Evolutionary conservation across 2,329 filamentous ascomycete species (phyloP), one percentile per base, ranked within the genome.

Genomic region (Penicillium sp.): DNA sequence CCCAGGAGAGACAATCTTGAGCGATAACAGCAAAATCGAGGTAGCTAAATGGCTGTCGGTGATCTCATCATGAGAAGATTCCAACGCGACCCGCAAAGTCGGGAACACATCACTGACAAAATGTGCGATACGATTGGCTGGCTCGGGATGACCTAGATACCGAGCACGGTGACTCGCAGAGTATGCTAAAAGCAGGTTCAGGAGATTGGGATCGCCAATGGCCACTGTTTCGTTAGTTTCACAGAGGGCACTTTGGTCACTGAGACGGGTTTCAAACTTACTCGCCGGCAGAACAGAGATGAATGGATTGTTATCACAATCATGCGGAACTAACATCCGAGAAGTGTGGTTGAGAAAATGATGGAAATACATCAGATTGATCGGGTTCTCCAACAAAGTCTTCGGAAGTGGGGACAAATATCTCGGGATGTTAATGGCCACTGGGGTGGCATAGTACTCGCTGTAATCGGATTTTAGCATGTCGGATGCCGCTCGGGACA

Each of bases 101-200:
- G 88, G 88, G 49, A 78, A 78, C 2, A 78, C 88, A 60, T 90
- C 84, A 64, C 87, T 81, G 24, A 94, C 88, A 86, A 88, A 94
- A 36, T 84, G 77, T 2, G 89, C 89, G 58, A 95, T 94, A 21
- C 90, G 84, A 65, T 86, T 87, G 6, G 81, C 81, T 6, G 90
- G 90, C 66, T 93, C 89, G 0, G 81, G 80, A 57, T 93, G 87
- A 29, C 82, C 81, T 18, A 94, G 76, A 29, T 93, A 81, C 42
- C 87, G 83, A 9, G 90, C 88, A 51, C 89, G 83, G 68, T 95
- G 90, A 26, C 86, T 89, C n/a, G 90, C 90, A 61, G 88, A 90
- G 69, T 91, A 95, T 18, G 90, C 87, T 23, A 95, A 79, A 44
- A 94, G 76, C 29, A 95, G 76, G 59, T 89, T 88, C 47, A 95